Conservation (phyloP, 139 green algal genomes). For the Coelastrella sp. region DNA sequence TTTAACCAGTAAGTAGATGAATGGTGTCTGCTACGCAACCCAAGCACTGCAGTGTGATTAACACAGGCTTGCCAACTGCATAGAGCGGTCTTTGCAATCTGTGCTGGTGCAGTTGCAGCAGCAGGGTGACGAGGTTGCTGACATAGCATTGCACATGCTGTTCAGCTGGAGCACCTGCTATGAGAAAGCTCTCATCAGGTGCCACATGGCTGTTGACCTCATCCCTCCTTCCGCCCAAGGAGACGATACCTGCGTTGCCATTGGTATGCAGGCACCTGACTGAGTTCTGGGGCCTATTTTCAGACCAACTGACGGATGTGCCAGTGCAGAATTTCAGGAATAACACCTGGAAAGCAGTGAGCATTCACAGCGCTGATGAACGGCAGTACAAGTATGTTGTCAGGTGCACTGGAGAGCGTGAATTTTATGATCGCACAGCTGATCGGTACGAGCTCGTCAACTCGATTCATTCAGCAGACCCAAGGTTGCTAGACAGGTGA, state of each 20-base stretch:
- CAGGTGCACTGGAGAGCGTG: slow-evolving; percentile 25
- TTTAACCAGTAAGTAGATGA: not conserved
- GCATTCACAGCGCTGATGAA: not conserved
- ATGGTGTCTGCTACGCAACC: too few relatives aligned
- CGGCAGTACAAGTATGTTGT: slow-evolving; percentile 40
- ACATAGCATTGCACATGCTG: too few relatives aligned
- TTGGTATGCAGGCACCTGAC: slow-evolving; percentile 16
- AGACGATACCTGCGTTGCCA: not conserved
- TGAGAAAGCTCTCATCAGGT: too few relatives aligned
- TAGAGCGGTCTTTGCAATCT: too few relatives aligned
- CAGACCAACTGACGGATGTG: not conserved
- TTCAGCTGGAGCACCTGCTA: too few relatives aligned
- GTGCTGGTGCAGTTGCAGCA: too few relatives aligned
- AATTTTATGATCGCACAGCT: slow-evolving; percentile 27
- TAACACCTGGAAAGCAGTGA: slow-evolving; percentile 12
- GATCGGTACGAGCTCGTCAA: slow-evolving; percentile 34
- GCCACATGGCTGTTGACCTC: too few relatives aligned
- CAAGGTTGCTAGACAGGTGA: not conserved
- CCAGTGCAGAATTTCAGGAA: not conserved
- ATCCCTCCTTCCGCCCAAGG: too few relatives aligned
- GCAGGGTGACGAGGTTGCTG: too few relatives aligned
- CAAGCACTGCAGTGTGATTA: too few relatives aligned
- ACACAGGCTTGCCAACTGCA: too few relatives aligned
- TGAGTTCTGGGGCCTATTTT: not conserved
- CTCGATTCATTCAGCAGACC: not conserved